Evolutionary conservation across 2,329 filamentous ascomycete species (phyloP), one percentile per base, ranked within the genome.

Genomic region (Fusarium solani-melongenae): DNA sequence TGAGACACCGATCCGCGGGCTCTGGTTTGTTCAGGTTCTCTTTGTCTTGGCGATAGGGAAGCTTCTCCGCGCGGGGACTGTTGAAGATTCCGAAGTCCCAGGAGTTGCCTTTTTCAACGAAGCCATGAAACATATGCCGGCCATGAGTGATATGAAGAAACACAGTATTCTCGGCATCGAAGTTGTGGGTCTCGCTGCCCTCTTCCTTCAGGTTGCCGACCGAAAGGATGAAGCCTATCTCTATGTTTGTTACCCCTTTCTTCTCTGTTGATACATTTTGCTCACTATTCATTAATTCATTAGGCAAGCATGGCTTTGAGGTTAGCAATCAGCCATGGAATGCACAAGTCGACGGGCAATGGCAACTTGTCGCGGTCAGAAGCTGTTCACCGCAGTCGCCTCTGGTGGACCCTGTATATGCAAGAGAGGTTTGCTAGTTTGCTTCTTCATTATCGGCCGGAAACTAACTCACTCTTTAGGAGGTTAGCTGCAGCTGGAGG

Each of bases 341-440:
- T 49, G 38, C 62, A 66, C 39, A 73, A 69, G 46, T 39, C 22
- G 15, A 27, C 33, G 9, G 34, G 55, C 17, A 51, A 27, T 11
- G 27, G 44, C n/a, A 67, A 60, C 2, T 61, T 62, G 12, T 67
- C 58, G 5, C 65, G 70, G 3, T 73, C 70, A 17, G 70, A 73
- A 20, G 56, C 62, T 24, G 68, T 73, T 3, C 70, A 71, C 29
- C 56, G 55, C 4, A 72, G 61, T 44, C 68, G 70, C 7, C 59
- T 72, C 5, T 72, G 62, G 68, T 72, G 68, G 70, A 65, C 65
- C 1, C 39, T 72, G 3, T 72, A 71, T n/a, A 72, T 71, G 70
- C 68, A 72, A 11, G 68, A 72, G 41, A 62, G 68, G 70, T 66
- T 38, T 20, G 22, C 27, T 17, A 27, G 14, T 17, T 31, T 4